Conservation (phyloP, 805 yeast genomes). For the Saccharomyces kudriavzevii region DNA sequence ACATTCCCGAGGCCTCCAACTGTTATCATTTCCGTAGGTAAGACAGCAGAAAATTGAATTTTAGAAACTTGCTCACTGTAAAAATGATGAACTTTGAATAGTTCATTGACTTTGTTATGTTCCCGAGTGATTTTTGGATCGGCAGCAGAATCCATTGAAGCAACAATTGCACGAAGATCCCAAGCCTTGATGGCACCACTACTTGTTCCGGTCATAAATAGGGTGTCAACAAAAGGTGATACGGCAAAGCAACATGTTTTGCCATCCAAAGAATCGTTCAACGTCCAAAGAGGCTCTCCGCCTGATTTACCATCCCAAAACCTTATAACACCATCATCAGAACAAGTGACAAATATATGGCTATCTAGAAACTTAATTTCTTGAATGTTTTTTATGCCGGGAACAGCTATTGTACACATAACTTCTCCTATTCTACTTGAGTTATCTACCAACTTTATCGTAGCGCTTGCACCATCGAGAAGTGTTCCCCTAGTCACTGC, state of each 20-base stretch:
- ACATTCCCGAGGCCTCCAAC: slow-evolving; percentile 27
- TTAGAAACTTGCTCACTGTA: slow-evolving; percentile 22
- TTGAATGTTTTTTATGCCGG: slow-evolving; percentile 13
- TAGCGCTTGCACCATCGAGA: slow-evolving; percentile 4
- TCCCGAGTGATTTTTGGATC: background rate
- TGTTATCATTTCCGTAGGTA: slow-evolving; percentile 22
- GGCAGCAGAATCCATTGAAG: background rate
- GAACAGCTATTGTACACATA: slow-evolving; percentile 15
- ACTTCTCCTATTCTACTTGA: slow-evolving; percentile 17
- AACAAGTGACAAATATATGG: slow-evolving; percentile 19
- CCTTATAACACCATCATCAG: slow-evolving; percentile 20
- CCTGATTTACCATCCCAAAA: slow-evolving; percentile 24
- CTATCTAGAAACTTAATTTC: slow-evolving; percentile 19
- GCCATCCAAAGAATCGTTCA: slow-evolving; percentile 18
- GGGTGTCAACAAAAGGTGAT: slow-evolving; percentile 18
- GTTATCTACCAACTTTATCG: slow-evolving; percentile 21
- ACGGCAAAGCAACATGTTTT: slow-evolving; percentile 15
- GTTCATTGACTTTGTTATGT: slow-evolving; percentile 6
- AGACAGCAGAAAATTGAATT: slow-evolving; percentile 18
- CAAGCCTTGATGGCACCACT: slow-evolving; percentile 26
- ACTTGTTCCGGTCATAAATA: slow-evolving; percentile 26
- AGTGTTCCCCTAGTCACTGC: slow-evolving; percentile 16
- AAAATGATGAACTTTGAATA: slow-evolving; percentile 19
- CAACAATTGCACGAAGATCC: slow-evolving; percentile 25
- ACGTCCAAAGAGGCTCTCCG: slow-evolving; percentile 13